Base-by-base conservation (phyloP, 352 stramenopile genomes). In the Phytophthora brassicae region DNA sequence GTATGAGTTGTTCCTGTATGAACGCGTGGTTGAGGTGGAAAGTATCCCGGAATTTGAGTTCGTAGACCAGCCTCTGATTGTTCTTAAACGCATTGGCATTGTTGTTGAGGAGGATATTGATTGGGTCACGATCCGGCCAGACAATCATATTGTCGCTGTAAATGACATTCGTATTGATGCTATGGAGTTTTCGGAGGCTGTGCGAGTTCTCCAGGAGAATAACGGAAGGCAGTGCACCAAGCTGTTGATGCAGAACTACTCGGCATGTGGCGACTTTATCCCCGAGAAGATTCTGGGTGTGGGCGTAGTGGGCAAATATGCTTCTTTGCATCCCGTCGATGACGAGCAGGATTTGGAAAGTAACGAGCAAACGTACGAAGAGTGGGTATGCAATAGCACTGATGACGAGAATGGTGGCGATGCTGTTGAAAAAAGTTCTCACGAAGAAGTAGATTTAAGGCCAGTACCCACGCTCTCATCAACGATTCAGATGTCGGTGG, bases 211-310 rank as follows among this genome's bases (percentile, higher is more conserved):
- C 11, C 86, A 95, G 38, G 84, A 92, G 39, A 93, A 95, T 66
- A 95, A 95, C 43, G 86, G 86, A 29, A 81, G 88, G 35, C 81
- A 88, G 63, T 95, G 86, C 69, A 95, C 84, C 13, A 95, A 92
- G 53, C 48, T 95, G 24, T 70, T 95, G 16, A 93, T 95, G 83
- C 86, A 95, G 52, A 95, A 95, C 43, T 95, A 92, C 47, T 91
- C 84, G 56, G 83, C 84, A 0, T 90, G 84, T 31, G 86, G 86
- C 16, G 86, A 95, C 17, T 95, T 95, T 41, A 95, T 95, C 24
- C 86, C 85, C 2, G 86, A 95, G 54, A 95, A 95, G 52, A 92
- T 95, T 48, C 54, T 95, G 12, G 86, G 86, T 14, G 64, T 95
- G 8, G 82, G 82, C 17, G 86, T 95, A 6, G 57, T 95, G 9